Evolutionary conservation across 116 monocot species (phyloP).

Genomic region (Phalaenopsis hybrid): DNA sequence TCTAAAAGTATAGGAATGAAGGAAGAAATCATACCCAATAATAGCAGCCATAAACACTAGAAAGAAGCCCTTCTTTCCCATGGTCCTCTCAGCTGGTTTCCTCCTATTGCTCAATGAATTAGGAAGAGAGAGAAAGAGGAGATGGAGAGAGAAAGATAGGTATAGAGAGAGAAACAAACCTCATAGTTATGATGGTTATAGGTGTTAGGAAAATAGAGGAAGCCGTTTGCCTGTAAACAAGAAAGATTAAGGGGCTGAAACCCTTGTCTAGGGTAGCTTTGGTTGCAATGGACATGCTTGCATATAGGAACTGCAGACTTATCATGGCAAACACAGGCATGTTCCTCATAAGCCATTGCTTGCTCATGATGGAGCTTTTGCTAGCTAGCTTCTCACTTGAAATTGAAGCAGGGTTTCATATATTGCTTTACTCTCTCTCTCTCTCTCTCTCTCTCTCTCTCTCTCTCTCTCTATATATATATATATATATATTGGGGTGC

Average conservation of each 20-base stretch:
- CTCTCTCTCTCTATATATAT: too few species aligned
- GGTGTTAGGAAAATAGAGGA: conserved; percentile 26
- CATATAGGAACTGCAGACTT: conserved; percentile 29
- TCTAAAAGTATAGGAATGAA: too few species aligned
- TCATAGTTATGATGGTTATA: conserved; percentile 6
- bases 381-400: too few species aligned
- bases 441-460: too few species aligned
- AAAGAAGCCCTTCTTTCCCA: conserved; percentile 25
- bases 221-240: conserved; percentile 31
- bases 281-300: conserved; percentile 15
- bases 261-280: conserved; percentile 24
- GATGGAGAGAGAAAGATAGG: conserved; percentile 6
- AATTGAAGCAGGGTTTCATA: too few species aligned
- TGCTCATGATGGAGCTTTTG: not conserved
- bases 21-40: conserved; percentile 24
- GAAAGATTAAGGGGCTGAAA: conserved; percentile 30
- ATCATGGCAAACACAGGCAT: conserved; percentile 40
- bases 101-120: conserved; percentile 10
- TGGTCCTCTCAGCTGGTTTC: conserved; percentile 2
- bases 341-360: conserved; percentile 8
- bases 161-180: conserved; percentile 8
- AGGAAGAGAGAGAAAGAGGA: not conserved
- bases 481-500: too few species aligned
- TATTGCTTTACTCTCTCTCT: too few species aligned
- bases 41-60: conserved; percentile 34